Evolutionary conservation across 345 rosid genomes (phyloP).

Genomic region (Erysimum cheiranthoides): DNA sequence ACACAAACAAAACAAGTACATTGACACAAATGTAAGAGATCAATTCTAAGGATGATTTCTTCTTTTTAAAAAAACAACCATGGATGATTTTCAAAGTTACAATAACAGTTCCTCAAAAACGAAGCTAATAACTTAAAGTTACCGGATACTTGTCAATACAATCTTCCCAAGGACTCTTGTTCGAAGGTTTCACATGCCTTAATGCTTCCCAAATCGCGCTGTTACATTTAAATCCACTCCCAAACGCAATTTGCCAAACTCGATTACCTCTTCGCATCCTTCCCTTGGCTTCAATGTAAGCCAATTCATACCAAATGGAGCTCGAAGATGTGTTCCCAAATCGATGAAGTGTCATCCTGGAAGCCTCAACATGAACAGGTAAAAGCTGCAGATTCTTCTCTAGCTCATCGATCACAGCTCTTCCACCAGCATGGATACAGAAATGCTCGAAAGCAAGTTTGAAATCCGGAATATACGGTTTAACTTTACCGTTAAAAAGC

Average conservation of each 20-base stretch:
- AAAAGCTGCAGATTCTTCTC: constrained; percentile 58
- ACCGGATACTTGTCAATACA: constrained; percentile 58
- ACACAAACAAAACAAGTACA: constrained; percentile 33
- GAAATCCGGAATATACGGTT: constrained; percentile 55
- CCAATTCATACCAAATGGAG: constrained; percentile 59
- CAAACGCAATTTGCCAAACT: constrained; percentile 56
- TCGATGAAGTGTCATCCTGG: constrained; percentile 55
- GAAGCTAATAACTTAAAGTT: constrained; percentile 38
- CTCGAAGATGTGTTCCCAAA: constrained; percentile 61
- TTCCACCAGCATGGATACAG: constrained; percentile 65
- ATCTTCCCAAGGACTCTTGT: constrained; percentile 52
- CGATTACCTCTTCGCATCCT: constrained; percentile 50
- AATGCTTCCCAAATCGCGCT: constrained; percentile 60
- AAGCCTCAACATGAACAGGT: constrained; percentile 56
- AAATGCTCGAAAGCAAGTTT: constrained; percentile 61
- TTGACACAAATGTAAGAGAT: constrained; percentile 37
- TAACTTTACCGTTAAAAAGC: constrained; percentile 47
- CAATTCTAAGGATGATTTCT: constrained; percentile 3
- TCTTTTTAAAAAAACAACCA: background rate
- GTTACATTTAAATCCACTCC: constrained; percentile 52
- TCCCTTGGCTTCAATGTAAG: constrained; percentile 53
- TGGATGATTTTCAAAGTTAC: constrained; percentile 28
- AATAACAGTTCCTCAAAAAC: background rate
- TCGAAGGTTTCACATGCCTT: constrained; percentile 43
- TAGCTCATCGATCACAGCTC: constrained; percentile 56